Conservation (phyloP, 495 filamentous ascomycete species). For the Neurospora sublineolata region DNA sequence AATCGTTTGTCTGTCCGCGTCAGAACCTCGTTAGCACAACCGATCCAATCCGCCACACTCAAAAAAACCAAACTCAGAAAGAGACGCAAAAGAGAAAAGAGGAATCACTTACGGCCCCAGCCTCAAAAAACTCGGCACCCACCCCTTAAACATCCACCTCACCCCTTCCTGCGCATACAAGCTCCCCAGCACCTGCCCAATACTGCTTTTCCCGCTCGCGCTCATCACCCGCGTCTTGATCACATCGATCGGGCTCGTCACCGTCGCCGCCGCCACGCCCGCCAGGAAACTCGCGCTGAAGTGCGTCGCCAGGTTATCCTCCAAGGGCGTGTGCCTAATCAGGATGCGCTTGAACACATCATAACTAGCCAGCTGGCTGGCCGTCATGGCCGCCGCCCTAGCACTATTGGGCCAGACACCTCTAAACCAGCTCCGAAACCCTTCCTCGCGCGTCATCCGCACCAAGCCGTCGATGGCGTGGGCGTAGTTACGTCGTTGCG, state of each 20-base stretch:
- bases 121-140: constrained; percentile 93
- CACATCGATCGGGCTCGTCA: constrained; percentile 91
- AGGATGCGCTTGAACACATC: constrained; percentile 80
- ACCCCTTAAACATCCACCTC: constrained; percentile 91
- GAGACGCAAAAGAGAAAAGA: background rate
- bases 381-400: constrained; percentile 88
- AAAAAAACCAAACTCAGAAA: background rate
- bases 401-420: constrained; percentile 87
- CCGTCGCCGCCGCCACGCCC: constrained; percentile 87
- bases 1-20: constrained; percentile 59
- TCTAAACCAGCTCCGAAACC: constrained; percentile 59
- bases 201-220: constrained; percentile 47
- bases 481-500: constrained; percentile 73
- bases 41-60: background rate
- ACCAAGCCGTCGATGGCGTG: constrained; percentile 79
- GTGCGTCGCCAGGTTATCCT: constrained; percentile 71
- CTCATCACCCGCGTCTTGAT: constrained; percentile 96
- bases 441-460: constrained; percentile 75
- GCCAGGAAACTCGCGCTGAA: constrained; percentile 78
- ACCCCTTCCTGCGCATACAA: constrained; percentile 70
- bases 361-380: constrained; percentile 80
- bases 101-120: constrained; percentile 48
- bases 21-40: background rate
- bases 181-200: constrained; percentile 49
- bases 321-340: constrained; percentile 52